phyloP scores from a whole-genome alignment of 2,329 filamentous ascomycete species.

The Cladosporium colombiae region DNA sequence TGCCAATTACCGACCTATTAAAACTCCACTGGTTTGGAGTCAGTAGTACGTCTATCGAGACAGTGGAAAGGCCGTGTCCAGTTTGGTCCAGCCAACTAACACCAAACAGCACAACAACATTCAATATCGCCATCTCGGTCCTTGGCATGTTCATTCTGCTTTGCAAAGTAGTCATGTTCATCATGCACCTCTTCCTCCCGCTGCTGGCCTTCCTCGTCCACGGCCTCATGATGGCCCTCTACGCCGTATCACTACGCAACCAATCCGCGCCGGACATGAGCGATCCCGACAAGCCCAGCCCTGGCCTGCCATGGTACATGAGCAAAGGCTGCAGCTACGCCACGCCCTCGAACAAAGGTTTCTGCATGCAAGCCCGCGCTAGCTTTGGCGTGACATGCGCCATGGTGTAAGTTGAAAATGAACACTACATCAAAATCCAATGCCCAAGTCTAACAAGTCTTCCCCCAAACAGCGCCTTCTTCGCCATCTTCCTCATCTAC shows the following conservation, averaged over 20 bases:
- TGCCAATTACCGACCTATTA: conserved; percentile 66
- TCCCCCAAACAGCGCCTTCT: conserved; percentile 53
- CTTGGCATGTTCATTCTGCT: conserved; percentile 75
- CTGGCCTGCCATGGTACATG: conserved; percentile 72
- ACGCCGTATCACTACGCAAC: conserved; percentile 65
- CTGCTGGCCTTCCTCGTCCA: conserved; percentile 63
- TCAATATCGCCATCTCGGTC: conserved; percentile 75
- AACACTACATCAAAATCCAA: background rate
- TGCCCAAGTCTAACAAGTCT: conserved; percentile 17
- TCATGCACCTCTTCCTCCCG: conserved; percentile 72
- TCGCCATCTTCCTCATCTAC: conserved; percentile 60
- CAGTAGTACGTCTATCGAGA: conserved; percentile 60
- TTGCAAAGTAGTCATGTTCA: conserved; percentile 66
- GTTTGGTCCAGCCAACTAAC: background rate
- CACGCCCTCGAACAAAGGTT: conserved; percentile 53
- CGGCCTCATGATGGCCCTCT: conserved; percentile 60
- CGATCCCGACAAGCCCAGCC: conserved; percentile 63
- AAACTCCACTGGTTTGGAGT: conserved; percentile 71
- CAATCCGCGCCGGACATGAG: conserved; percentile 73
- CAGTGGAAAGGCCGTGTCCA: conserved; percentile 6
- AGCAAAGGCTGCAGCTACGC: conserved; percentile 61
- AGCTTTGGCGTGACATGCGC: conserved; percentile 64
- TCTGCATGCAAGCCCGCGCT: conserved; percentile 69
- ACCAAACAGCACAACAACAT: conserved; percentile 64
- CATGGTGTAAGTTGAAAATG: conserved; percentile 62